Percentiles rank a stretch among this genome's conserved stretches.
Conservation (phyloP, 257 asterid species). For the Solanum virginianum region DNA sequence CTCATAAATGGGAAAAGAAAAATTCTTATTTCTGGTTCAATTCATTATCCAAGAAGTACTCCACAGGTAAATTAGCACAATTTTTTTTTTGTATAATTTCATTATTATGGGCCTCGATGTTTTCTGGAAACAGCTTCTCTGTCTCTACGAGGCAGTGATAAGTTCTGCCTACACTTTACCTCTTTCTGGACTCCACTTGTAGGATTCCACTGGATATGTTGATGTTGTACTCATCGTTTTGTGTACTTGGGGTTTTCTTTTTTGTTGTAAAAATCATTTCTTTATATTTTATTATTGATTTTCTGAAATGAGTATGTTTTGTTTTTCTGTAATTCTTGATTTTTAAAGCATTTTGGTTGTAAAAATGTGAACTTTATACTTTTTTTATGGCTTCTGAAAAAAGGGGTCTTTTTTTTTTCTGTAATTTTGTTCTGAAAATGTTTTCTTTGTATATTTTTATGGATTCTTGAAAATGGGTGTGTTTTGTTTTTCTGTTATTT, state of each 20-base stretch:
- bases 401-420: not conserved
- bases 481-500: not conserved
- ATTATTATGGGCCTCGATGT: not conserved
- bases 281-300: not conserved
- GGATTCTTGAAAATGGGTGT: not conserved
- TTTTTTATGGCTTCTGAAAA: not conserved
- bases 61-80: constrained; percentile 19
- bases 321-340: not conserved
- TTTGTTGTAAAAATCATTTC: not conserved
- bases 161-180: no score
- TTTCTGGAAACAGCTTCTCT: no score
- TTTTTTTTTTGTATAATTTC: not conserved
- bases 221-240: not conserved
- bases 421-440: not conserved
- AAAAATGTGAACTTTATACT: not conserved
- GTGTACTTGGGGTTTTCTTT: not conserved
- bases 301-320: not conserved
- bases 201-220: no score
- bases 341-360: not conserved
- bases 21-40: constrained; percentile 33
- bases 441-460: not conserved
- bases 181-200: no score
- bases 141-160: no score
- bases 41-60: constrained; percentile 42
- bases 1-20: constrained; percentile 23